Base-by-base conservation (phyloP, 306 rosid species). In the Gastrolobium villosum region DNA sequence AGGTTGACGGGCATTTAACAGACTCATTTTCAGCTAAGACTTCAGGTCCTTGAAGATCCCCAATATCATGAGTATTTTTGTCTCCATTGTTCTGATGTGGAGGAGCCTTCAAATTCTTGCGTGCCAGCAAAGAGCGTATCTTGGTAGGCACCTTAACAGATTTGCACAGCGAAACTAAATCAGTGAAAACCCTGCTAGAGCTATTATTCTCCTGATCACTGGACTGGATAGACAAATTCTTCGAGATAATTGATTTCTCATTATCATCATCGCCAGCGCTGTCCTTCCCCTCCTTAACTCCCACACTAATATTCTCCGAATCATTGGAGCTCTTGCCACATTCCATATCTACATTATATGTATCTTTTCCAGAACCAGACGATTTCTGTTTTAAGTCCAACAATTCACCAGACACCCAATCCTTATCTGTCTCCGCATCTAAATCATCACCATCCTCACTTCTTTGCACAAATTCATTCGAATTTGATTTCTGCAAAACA, bases 121-220 rank as follows among this genome's bases (percentile, higher is more conserved):
- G 66, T 3, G 81, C 54, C 84, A 87, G 76, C 41, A 92, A 85
- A 50, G 97, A 88, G 61, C 99, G 97, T 1, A 74, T 89, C 82
- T 79, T 90, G 14, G 99, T 92, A 69, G 99, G 99, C 57, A 90
- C 91, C 91, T 90, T 92, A 34, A 88, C 85, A 78, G 86, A 90
- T 66, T 87, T 89, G 81, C 94, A 89, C 0, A 88, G 79, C 9
- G 90, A 85, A 54, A 90, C 84, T 39, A 92, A 86, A 88, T 92
- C 91, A 74, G 84, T 75, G 43, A 75, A 79, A 76, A 2, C 85
- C 72, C 77, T 76, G 61, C 76, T 72, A 30, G 85, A 78, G 75
- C 77, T 53, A 79, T 70, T 81, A 57, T 67, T 76, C 68, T 84
- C 92, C 63, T 55, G 81, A 72, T 74, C 88, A 65, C 71, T 74